Conservation (phyloP, 176 grass and related monocot species). For the Aegilops sharonensis region DNA sequence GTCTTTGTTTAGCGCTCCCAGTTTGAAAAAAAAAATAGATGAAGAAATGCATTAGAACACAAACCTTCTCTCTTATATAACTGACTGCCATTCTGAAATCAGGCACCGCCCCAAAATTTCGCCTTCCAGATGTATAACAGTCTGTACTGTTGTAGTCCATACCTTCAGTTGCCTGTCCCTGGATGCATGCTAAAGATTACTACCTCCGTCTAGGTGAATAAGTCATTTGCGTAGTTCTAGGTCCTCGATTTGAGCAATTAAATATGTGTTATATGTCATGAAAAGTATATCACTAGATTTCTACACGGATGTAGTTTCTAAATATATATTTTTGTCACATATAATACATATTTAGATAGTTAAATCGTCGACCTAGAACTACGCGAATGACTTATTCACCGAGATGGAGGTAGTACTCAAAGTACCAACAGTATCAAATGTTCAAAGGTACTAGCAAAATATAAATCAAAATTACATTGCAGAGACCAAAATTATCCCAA, state of each 20-base stretch:
- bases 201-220: too few species aligned
- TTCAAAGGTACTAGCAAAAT: neutral
- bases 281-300: too few species aligned
- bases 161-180: slow-evolving; percentile 34
- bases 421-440: neutral
- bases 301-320: too few species aligned
- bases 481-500: neutral
- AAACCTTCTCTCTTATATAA: slow-evolving; percentile 84
- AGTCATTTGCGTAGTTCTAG: too few species aligned
- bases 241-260: too few species aligned
- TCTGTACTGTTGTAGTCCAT: slow-evolving; percentile 10
- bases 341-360: too few species aligned
- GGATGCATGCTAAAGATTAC: slow-evolving; percentile 24
- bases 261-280: too few species aligned
- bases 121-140: slow-evolving; percentile 27
- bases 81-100: slow-evolving; percentile 58
- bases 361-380: too few species aligned
- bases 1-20: neutral
- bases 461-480: neutral
- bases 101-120: slow-evolving; percentile 25
- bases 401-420: neutral
- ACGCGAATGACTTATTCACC: too few species aligned
- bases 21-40: neutral
- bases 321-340: too few species aligned
- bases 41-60: slow-evolving; percentile 4